Percentiles rank a stretch among this genome's conserved stretches.
Evolutionary conservation across 2,329 filamentous ascomycete species (phyloP).

Genomic region (Cercospora sojina): DNA sequence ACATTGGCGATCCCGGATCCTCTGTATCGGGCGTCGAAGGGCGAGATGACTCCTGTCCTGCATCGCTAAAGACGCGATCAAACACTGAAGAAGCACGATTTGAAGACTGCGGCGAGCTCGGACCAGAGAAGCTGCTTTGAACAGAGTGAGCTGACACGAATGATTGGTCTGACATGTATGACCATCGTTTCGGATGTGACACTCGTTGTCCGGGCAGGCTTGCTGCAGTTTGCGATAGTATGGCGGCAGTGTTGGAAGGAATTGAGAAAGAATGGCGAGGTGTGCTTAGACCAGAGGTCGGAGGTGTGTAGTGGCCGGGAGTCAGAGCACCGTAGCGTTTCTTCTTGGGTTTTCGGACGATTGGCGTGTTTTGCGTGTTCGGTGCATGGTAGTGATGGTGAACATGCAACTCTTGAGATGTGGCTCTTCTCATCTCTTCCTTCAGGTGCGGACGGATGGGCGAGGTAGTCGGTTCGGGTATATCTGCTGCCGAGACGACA

Average conservation of each 20-base stretch:
- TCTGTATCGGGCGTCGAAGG: slow-evolving; percentile 80
- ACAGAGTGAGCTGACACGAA: slow-evolving; percentile 61
- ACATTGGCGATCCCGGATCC: slow-evolving; percentile 57
- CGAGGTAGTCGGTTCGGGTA: slow-evolving; percentile 19
- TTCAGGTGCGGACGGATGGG: slow-evolving; percentile 52
- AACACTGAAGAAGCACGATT: slow-evolving; percentile 71
- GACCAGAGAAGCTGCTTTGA: slow-evolving; percentile 66
- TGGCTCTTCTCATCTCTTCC: slow-evolving; percentile 63
- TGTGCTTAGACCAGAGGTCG: slow-evolving; percentile 39
- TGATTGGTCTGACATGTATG: slow-evolving; percentile 63
- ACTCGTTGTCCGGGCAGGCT: slow-evolving; percentile 52
- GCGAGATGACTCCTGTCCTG: slow-evolving; percentile 63
- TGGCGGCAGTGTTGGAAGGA: slow-evolving; percentile 54
- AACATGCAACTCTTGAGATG: slow-evolving; percentile 79
- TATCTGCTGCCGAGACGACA: slow-evolving; percentile 44
- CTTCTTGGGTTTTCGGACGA: slow-evolving; percentile 61
- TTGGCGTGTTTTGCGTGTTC: slow-evolving; percentile 38
- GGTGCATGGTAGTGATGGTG: slow-evolving; percentile 89
- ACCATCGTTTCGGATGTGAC: slow-evolving; percentile 60
- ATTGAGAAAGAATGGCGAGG: slow-evolving; percentile 45
- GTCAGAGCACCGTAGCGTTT: slow-evolving; percentile 63
- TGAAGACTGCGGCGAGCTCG: slow-evolving; percentile 77
- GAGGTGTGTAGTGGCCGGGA: slow-evolving; percentile 50
- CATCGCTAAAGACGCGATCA: slow-evolving; percentile 64
- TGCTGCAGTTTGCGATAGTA: slow-evolving; percentile 63